Percentiles rank a stretch among this genome's conserved stretches.
Conservation (phyloP, 1,284 basidiomycete species). For the Ustilago loliicola region DNA sequence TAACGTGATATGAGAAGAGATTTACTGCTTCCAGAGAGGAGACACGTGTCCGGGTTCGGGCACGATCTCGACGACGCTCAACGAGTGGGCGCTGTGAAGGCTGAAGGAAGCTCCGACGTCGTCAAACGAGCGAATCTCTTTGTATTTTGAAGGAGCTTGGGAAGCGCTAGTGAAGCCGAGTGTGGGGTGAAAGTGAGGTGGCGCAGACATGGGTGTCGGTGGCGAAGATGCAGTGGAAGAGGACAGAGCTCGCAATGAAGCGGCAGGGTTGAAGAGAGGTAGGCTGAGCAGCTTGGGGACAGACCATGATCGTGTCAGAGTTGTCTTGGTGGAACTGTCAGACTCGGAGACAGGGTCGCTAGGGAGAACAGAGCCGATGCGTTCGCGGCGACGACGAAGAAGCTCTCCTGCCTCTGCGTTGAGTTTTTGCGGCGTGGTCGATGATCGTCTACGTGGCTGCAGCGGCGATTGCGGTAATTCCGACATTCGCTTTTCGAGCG, state of each 20-base stretch:
- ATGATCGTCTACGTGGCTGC: slow-evolving; percentile 30
- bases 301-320: slow-evolving; percentile 36
- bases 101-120: slow-evolving; percentile 25
- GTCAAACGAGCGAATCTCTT: slow-evolving; percentile 30
- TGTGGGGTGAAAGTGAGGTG: slow-evolving; percentile 24
- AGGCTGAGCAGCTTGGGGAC: slow-evolving; percentile 43
- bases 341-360: slow-evolving; percentile 14
- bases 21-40: slow-evolving; percentile 38
- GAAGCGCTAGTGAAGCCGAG: slow-evolving; percentile 27
- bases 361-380: slow-evolving; percentile 14
- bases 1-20: not conserved
- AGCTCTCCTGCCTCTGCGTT: slow-evolving; percentile 35
- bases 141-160: slow-evolving; percentile 10
- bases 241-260: slow-evolving; percentile 30
- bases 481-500: not conserved
- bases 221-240: slow-evolving; percentile 34
- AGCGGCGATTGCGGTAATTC: slow-evolving; percentile 3
- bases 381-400: slow-evolving; percentile 41
- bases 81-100: slow-evolving; percentile 15
- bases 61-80: not conserved
- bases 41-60: slow-evolving; percentile 23
- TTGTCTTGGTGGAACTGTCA: not conserved
- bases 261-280: slow-evolving; percentile 37
- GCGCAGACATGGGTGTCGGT: slow-evolving; percentile 17
- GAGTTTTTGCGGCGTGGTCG: slow-evolving; percentile 44